Evolutionary conservation across 805 yeast species (phyloP), one percentile per base, ranked within the genome.

Genomic region (Cyberlindnera maritima): DNA sequence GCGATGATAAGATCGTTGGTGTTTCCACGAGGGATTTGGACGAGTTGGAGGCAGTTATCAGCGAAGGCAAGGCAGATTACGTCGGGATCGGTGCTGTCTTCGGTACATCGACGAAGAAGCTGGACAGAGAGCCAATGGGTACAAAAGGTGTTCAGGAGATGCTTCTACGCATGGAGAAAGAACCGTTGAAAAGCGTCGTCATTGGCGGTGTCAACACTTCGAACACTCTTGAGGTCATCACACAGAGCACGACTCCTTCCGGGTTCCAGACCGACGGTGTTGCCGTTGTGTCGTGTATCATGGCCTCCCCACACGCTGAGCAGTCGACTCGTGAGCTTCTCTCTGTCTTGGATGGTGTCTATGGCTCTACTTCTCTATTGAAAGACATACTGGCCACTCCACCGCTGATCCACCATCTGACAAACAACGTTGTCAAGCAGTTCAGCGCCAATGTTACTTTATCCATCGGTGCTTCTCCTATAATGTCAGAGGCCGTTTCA

Each of bases 371-470:
- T 7, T 34, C 38, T 33, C 7, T 17, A n/a, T 15, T 17, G 12
- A 32, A n/a, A n/a, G 5, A 5, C 19, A 55, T 71, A 3, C 58
- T 59, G 36, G 2, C 4, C 9, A 53, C 54, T 0, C 67, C 70
- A 5, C 95, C 96, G 0, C 64, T 90, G 54, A 82, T 88, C 8
- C 97, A 91, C 59, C 96, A 90, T 57, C 83, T 91, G 48, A 90
- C 96, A 18, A 90, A 90, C 60, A 77, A 75, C 46, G 97, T 91
- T n/a, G 96, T 87, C 23, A 87, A 87, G 59, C 86, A 88, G 62
- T 81, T 88, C 60, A 84, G 90, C 48, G 97, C 97, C 6, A 90
- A 90, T 59, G 87, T 88, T 7, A 80, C 94, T 0, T 69, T 91
- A 46, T 89, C 97, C 0, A 66, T 85, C 17, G 95, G 96, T 4